phyloP scores from a whole-genome alignment of 2,329 filamentous ascomycete species.

The Elsinoe ampelina region DNA sequence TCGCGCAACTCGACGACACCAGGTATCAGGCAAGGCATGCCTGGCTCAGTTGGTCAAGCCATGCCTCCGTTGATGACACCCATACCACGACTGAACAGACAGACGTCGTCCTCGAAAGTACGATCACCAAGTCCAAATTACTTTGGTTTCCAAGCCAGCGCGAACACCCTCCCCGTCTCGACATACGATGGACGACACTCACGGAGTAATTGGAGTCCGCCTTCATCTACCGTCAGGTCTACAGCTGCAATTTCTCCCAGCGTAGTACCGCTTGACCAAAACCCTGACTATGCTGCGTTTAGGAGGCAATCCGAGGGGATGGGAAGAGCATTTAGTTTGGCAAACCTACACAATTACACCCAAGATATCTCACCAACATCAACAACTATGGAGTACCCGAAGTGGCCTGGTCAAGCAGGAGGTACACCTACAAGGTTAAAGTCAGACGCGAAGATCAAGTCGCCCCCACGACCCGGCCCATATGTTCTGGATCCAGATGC shows the following conservation, averaged over 20 bases:
- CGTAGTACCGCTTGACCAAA: conserved; percentile 61
- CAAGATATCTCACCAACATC: conserved; percentile 24
- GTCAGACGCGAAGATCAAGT: conserved; percentile 32
- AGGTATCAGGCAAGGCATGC: conserved; percentile 11
- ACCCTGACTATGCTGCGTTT: conserved; percentile 76
- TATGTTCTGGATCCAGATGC: conserved; percentile 21
- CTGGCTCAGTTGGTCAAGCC: conserved; percentile 19
- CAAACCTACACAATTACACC: conserved; percentile 33
- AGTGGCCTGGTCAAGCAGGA: conserved; percentile 15
- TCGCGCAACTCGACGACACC: conserved; percentile 13
- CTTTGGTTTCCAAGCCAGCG: conserved; percentile 64
- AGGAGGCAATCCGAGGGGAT: conserved; percentile 57
- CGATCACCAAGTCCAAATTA: conserved; percentile 65
- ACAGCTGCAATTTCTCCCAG: conserved; percentile 60
- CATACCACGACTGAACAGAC: conserved; percentile 16
- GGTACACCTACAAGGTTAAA: conserved; percentile 24
- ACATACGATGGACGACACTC: conserved; percentile 39
- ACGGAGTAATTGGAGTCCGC: conserved; percentile 65
- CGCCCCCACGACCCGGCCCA: conserved; percentile 24
- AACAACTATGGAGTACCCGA: neutral
- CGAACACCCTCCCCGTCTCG: conserved; percentile 49
- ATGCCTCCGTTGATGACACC: conserved; percentile 25
- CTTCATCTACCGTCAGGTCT: conserved; percentile 60
- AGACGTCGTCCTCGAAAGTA: conserved; percentile 19
- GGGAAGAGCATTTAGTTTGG: conserved; percentile 39